phyloP scores from a whole-genome alignment of 495 filamentous ascomycete species.

The Aspergillus cristatus region DNA sequence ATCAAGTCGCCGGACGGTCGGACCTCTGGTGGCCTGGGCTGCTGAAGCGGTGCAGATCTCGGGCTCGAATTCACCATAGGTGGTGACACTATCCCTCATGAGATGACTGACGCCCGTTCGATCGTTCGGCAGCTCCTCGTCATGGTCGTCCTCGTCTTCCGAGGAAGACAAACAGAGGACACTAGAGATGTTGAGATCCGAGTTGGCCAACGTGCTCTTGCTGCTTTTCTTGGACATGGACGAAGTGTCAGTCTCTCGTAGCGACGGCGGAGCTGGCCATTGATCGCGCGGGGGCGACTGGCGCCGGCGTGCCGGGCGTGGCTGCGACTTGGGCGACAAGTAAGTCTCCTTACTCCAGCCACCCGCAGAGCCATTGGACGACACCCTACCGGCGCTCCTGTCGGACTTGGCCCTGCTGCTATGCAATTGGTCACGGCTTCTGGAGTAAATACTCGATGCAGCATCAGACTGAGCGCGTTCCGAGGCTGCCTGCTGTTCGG shows the following conservation, averaged over 20 bases:
- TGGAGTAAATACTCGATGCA: constrained; percentile 8
- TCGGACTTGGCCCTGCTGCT: constrained; percentile 13
- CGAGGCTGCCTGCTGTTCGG: constrained; percentile 11
- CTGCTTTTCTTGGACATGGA: constrained; percentile 31
- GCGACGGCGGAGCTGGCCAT: constrained; percentile 1
- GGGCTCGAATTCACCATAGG: constrained; percentile 29
- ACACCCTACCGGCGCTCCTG: constrained; percentile 6
- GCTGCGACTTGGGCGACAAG: constrained; percentile 11
- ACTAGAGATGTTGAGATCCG: constrained; percentile 42
- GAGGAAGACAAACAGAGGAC: constrained; percentile 50
- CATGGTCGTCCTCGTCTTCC: constrained; percentile 41
- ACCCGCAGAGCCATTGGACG: constrained; percentile 14
- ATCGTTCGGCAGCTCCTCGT: constrained; percentile 9
- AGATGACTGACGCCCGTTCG: constrained; percentile 6
- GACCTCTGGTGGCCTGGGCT: constrained; percentile 23
- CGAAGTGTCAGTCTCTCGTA: constrained; percentile 7
- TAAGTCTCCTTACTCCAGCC: constrained; percentile 15
- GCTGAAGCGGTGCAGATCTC: constrained; percentile 36
- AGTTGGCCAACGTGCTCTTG: constrained; percentile 34
- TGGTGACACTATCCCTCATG: constrained; percentile 29
- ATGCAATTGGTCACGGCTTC: constrained; percentile 19
- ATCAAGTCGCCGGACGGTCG: constrained; percentile 21
- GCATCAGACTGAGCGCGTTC: constrained; percentile 17
- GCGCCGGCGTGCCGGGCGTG: constrained; percentile 2
- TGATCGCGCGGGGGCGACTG: constrained; percentile 7